phyloP scores from a whole-genome alignment of 2,329 filamentous ascomycete species.

The Aspergillus flavus region DNA sequence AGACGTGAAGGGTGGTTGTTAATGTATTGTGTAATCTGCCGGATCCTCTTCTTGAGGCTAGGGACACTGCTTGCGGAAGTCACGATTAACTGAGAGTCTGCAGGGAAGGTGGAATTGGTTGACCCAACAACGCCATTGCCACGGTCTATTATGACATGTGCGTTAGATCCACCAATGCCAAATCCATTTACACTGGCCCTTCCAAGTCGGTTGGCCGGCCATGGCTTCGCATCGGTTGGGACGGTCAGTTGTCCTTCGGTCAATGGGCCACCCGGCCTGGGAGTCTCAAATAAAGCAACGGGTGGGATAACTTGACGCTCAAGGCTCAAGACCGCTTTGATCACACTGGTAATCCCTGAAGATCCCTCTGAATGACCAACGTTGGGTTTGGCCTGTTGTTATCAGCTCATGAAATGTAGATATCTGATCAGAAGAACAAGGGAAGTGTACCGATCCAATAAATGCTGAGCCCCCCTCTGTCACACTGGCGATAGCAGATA shows the following conservation, averaged over 20 bases:
- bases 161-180: conserved; percentile 38
- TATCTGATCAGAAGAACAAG: too few relatives aligned
- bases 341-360: conserved; percentile 26
- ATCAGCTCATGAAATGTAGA: too few relatives aligned
- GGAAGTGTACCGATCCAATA: too few relatives aligned
- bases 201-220: conserved; percentile 23
- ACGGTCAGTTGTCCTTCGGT: conserved; percentile 17
- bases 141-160: conserved; percentile 18
- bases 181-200: conserved; percentile 49
- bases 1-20: too few relatives aligned
- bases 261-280: conserved; percentile 22
- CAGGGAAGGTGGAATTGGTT: neutral
- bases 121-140: too few relatives aligned
- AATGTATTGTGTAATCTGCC: too few relatives aligned
- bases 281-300: conserved; percentile 23
- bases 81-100: too few relatives aligned
- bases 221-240: conserved; percentile 20
- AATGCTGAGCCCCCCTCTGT: too few relatives aligned
- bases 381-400: neutral
- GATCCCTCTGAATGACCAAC: conserved; percentile 31
- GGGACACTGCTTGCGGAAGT: too few relatives aligned
- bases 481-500: too few relatives aligned
- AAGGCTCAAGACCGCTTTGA: conserved; percentile 40
- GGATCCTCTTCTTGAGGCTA: too few relatives aligned
- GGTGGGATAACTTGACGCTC: conserved; percentile 33